phyloP scores from a whole-genome alignment of 352 stramenopile genomes.

The Phytophthora niederhauseri region DNA sequence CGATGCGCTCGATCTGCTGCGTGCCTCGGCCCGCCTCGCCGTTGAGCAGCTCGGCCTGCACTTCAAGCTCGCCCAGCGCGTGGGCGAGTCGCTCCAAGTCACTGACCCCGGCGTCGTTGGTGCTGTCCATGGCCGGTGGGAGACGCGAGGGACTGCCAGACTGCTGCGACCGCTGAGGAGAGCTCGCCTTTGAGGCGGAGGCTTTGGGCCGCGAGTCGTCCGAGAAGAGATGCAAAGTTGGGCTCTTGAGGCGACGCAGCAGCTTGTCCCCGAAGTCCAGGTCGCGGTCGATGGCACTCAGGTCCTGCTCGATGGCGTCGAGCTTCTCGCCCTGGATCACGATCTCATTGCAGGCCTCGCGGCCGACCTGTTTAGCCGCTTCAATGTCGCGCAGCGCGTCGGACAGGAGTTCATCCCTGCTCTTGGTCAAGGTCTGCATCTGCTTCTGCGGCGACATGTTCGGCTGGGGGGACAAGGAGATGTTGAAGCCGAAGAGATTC shows the following conservation, averaged over 20 bases:
- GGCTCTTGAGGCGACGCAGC: slow-evolving; percentile 68
- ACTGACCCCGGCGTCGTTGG: slow-evolving; percentile 30
- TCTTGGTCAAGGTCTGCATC: slow-evolving; percentile 63
- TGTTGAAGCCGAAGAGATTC: slow-evolving; percentile 63
- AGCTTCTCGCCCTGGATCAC: slow-evolving; percentile 78
- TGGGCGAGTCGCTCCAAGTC: slow-evolving; percentile 69
- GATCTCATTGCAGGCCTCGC: slow-evolving; percentile 76
- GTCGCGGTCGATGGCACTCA: slow-evolving; percentile 62
- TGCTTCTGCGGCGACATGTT: slow-evolving; percentile 62
- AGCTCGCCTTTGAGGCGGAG: slow-evolving; percentile 16
- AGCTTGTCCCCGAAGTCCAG: slow-evolving; percentile 81
- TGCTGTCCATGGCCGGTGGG: slow-evolving; percentile 23
- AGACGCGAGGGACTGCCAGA: slow-evolving; percentile 24
- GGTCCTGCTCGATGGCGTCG: slow-evolving; percentile 66
- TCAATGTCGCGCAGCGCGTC: slow-evolving; percentile 78
- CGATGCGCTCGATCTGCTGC: slow-evolving; percentile 75
- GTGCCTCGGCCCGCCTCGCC: slow-evolving; percentile 69
- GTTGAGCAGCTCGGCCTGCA: slow-evolving; percentile 72
- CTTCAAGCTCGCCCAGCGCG: slow-evolving; percentile 71
- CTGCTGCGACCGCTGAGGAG: slow-evolving; percentile 25
- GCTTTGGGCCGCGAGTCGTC: slow-evolving; percentile 42
- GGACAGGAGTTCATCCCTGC: slow-evolving; percentile 70
- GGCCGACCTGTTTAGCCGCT: slow-evolving; percentile 69
- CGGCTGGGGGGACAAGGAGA: slow-evolving; percentile 27
- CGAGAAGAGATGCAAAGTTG: slow-evolving; percentile 75